phyloP scores from a whole-genome alignment of 495 filamentous ascomycete species.

The Daldinia childiae region DNA sequence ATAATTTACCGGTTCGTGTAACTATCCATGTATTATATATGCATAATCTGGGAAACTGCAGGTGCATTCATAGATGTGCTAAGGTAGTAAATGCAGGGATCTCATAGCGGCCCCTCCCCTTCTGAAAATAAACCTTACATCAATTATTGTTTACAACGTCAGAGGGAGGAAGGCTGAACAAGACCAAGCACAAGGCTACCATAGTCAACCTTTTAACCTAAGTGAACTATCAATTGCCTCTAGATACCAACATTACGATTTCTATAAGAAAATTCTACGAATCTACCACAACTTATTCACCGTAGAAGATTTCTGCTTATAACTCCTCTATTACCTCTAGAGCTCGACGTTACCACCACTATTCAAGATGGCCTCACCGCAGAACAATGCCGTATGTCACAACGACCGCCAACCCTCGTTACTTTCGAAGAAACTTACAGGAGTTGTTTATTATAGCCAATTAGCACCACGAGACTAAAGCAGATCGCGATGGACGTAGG shows the following conservation, averaged over 20 bases:
- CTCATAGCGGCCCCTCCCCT: constrained; percentile 11
- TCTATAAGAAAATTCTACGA: constrained; percentile 3
- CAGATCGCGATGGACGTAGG: constrained; percentile 85
- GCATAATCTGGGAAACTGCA: neutral
- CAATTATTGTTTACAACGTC: constrained; percentile 36
- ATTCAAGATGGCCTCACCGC: constrained; percentile 45
- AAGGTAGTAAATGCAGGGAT: constrained; percentile 19
- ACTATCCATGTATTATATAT: neutral
- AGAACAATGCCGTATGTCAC: constrained; percentile 45
- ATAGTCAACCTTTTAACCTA: neutral
- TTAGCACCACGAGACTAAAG: constrained; percentile 77
- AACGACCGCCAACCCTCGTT: neutral
- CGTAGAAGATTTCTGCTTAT: neutral
- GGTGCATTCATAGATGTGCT: neutral
- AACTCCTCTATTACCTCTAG: neutral
- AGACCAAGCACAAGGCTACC: constrained; percentile 31
- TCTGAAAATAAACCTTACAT: constrained; percentile 23
- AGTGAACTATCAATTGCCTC: constrained; percentile 16
- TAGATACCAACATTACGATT: neutral
- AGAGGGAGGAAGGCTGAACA: constrained; percentile 40
- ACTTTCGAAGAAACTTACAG: constrained; percentile 23
- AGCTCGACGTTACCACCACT: neutral
- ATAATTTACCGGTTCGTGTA: neutral
- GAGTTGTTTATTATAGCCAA: constrained; percentile 63
- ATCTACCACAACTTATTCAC: neutral